Conservation (phyloP, 495 filamentous ascomycete genomes). For the Opeltia flavorubescens region DNA sequence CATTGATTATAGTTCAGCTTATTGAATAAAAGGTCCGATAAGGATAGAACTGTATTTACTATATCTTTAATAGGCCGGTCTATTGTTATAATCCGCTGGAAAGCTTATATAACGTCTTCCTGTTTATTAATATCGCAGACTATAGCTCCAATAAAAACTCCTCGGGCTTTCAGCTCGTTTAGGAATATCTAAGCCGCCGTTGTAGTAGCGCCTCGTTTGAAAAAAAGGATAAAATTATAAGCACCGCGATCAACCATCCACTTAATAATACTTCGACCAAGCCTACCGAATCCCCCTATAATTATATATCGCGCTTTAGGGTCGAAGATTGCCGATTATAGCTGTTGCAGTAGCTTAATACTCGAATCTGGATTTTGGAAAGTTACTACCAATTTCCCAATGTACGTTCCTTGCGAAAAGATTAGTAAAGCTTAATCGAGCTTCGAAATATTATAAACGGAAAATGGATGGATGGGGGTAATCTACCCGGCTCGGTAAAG, state of each 20-base stretch:
- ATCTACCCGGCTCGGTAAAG: neutral
- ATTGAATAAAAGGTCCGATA: slow-evolving; percentile 14
- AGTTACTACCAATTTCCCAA: neutral
- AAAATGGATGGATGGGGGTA: neutral
- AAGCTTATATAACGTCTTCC: slow-evolving; percentile 7
- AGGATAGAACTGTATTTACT: slow-evolving; percentile 22
- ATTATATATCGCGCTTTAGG: slow-evolving; percentile 19
- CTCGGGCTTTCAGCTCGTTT: slow-evolving; percentile 11
- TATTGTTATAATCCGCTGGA: neutral
- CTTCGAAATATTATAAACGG: neutral
- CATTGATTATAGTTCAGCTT: slow-evolving; percentile 15
- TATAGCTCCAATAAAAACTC: slow-evolving; percentile 16
- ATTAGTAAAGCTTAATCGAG: neutral
- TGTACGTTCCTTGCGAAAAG: neutral
- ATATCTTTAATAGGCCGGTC: slow-evolving; percentile 20
- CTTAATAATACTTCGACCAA: slow-evolving; percentile 21
- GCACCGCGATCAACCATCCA: slow-evolving; percentile 24
- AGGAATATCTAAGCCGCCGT: slow-evolving; percentile 16
- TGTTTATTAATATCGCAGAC: slow-evolving; percentile 19
- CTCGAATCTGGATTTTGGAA: neutral
- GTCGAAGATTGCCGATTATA: slow-evolving; percentile 7
- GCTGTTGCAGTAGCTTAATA: slow-evolving; percentile 10
- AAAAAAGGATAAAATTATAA: slow-evolving; percentile 22
- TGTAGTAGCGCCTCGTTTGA: slow-evolving; percentile 15
- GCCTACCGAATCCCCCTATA: slow-evolving; percentile 23